A percentile compares a stretch with the other conserved stretches of the same genome.
Conservation (phyloP, 805 yeast species). For the Pichia sporocuriosa region DNA sequence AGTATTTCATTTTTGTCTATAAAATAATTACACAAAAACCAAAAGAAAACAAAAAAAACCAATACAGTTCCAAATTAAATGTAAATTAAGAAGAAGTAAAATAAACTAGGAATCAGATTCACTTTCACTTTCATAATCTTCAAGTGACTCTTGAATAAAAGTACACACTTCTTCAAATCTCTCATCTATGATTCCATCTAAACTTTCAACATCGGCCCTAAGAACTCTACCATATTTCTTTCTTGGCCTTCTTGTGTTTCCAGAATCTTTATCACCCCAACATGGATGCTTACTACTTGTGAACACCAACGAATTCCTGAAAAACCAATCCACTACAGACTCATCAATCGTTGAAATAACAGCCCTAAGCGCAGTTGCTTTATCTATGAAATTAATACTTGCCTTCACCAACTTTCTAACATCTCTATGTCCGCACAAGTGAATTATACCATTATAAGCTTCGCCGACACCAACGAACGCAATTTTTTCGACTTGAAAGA, state of each 20-base stretch:
- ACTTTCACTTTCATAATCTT: conserved; percentile 49
- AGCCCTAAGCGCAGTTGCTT: conserved; percentile 61
- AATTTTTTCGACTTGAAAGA: conserved; percentile 62
- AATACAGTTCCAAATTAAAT: neutral
- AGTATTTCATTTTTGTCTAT: too few species aligned
- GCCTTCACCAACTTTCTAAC: conserved; percentile 60
- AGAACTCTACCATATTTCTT: conserved; percentile 88
- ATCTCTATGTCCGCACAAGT: conserved; percentile 78
- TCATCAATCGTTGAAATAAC: conserved; percentile 87
- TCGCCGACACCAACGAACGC: conserved; percentile 87
- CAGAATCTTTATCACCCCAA: conserved; percentile 49
- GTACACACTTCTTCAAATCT: conserved; percentile 81
- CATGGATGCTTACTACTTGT: conserved; percentile 69
- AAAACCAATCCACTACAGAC: conserved; percentile 86
- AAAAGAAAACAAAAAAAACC: neutral
- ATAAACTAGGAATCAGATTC: conserved; percentile 15
- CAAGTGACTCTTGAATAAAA: conserved; percentile 72
- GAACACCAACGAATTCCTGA: conserved; percentile 75
- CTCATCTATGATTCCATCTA: conserved; percentile 72
- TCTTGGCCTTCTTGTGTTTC: conserved; percentile 60
- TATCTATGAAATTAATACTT: conserved; percentile 61
- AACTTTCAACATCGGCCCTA: conserved; percentile 62
- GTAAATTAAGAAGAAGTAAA: too few species aligned
- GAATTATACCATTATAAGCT: conserved; percentile 79
- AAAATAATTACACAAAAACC: too few species aligned